phyloP scores from a whole-genome alignment of 2,329 filamentous ascomycete species.

The Ophiocordyceps australis region DNA sequence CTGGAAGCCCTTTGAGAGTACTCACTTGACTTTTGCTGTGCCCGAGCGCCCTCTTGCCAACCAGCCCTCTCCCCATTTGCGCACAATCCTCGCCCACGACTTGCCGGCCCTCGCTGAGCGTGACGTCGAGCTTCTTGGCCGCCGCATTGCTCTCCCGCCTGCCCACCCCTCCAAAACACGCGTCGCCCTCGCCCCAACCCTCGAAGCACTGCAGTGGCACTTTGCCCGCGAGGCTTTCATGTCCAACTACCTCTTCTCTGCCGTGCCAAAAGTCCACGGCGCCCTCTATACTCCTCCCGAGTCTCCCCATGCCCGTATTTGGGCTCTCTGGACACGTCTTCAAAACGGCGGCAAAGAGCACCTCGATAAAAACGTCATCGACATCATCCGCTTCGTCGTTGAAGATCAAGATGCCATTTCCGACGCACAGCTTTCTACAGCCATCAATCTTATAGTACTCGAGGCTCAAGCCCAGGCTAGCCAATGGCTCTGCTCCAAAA shows the following conservation, averaged over 20 bases:
- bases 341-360: slow-evolving; percentile 38
- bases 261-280: slow-evolving; percentile 44
- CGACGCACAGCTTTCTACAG: slow-evolving; percentile 24
- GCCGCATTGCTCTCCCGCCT: slow-evolving; percentile 20
- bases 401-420: slow-evolving; percentile 30
- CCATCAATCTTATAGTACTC: slow-evolving; percentile 43
- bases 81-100: slow-evolving; percentile 37
- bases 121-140: slow-evolving; percentile 45
- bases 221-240: slow-evolving; percentile 68
- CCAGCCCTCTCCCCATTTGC: slow-evolving; percentile 8
- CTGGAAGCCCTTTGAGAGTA: slow-evolving; percentile 59
- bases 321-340: slow-evolving; percentile 54
- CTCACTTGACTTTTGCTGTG: slow-evolving; percentile 45
- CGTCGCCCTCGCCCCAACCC: slow-evolving; percentile 14
- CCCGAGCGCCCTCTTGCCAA: slow-evolving; percentile 8
- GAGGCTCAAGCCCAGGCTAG: slow-evolving; percentile 53
- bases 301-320: slow-evolving; percentile 36
- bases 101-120: slow-evolving; percentile 41
- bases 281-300: slow-evolving; percentile 39
- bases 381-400: slow-evolving; percentile 50
- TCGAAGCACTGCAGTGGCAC: slow-evolving; percentile 31
- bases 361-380: slow-evolving; percentile 44
- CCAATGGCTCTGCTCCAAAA: slow-evolving; percentile 49
- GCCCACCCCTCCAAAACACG: slow-evolving; percentile 9
- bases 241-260: slow-evolving; percentile 39